Conservation (phyloP, 1,284 basidiomycete genomes). For the Ustanciosporium gigantosporum region DNA sequence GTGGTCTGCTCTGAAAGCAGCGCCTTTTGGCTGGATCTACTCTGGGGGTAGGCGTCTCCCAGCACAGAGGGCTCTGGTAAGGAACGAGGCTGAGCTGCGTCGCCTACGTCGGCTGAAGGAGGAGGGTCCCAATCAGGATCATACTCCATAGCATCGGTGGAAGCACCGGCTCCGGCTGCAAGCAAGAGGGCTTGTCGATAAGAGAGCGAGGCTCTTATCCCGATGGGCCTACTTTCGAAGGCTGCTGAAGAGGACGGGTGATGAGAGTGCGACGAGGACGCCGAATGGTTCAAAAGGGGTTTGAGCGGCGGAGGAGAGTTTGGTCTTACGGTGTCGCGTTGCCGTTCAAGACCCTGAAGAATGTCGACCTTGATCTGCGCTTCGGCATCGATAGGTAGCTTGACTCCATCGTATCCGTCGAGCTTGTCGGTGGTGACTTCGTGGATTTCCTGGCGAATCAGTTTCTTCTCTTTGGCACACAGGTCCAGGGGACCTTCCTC, state of each 20-base stretch:
- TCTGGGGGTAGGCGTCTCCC: background rate
- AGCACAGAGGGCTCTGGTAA: slow-evolving; percentile 25
- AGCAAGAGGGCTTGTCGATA: slow-evolving; percentile 22
- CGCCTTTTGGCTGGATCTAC: background rate
- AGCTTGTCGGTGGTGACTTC: slow-evolving; percentile 11
- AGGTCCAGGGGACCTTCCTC: slow-evolving; percentile 65
- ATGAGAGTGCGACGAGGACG: slow-evolving; percentile 1
- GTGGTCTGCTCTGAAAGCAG: background rate
- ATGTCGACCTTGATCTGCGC: slow-evolving; percentile 2
- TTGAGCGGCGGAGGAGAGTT: background rate
- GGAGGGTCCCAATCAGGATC: background rate
- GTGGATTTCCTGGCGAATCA: slow-evolving; percentile 40
- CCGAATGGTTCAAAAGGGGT: background rate
- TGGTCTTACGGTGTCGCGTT: too few relatives aligned
- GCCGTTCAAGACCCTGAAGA: background rate
- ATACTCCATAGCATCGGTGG: slow-evolving; percentile 1
- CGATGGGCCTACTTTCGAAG: slow-evolving; percentile 22
- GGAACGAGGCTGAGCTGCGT: slow-evolving; percentile 28
- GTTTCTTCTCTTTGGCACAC: slow-evolving; percentile 53
- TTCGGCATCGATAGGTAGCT: slow-evolving; percentile 5
- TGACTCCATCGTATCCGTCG: slow-evolving; percentile 7
- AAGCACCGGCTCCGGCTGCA: slow-evolving; percentile 9
- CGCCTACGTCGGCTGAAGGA: background rate
- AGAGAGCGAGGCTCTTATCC: slow-evolving; percentile 31
- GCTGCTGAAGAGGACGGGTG: slow-evolving; percentile 13